Conservation (phyloP, 352 stramenopile species). For the Phytophthora citrophthora region DNA sequence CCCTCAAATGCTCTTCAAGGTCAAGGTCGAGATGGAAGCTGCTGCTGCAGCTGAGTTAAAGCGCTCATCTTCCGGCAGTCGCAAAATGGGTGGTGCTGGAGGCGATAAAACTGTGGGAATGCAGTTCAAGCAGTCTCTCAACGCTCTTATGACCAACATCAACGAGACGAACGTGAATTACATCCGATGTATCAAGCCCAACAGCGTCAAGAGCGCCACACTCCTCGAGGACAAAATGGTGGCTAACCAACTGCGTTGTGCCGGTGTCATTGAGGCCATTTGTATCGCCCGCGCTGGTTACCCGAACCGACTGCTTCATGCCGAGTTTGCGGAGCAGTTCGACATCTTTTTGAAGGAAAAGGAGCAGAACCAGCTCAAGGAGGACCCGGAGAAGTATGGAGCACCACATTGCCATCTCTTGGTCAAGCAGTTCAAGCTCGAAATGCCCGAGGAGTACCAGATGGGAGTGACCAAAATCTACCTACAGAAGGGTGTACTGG, state of each 20-base stretch:
- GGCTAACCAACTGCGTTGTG: conserved; percentile 79
- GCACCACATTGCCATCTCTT: conserved; percentile 52
- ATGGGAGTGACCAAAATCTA: conserved; percentile 90
- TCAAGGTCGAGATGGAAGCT: conserved; percentile 44
- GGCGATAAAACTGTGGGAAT: conserved; percentile 68
- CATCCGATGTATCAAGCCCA: conserved; percentile 89
- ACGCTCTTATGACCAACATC: conserved; percentile 76
- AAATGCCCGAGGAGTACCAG: conserved; percentile 72
- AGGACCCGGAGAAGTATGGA: conserved; percentile 31
- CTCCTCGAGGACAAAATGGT: conserved; percentile 77
- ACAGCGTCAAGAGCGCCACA: conserved; percentile 70
- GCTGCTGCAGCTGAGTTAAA: conserved; percentile 26
- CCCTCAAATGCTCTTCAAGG: conserved; percentile 63
- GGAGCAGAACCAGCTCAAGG: conserved; percentile 39
- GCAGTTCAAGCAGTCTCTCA: conserved; percentile 83
- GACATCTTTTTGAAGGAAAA: conserved; percentile 67
- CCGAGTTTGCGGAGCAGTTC: conserved; percentile 67
- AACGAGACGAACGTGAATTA: conserved; percentile 81
- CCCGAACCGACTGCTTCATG: conserved; percentile 85
- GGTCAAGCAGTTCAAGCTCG: conserved; percentile 67
- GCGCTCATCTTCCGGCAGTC: conserved; percentile 30
- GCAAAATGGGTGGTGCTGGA: conserved; percentile 31
- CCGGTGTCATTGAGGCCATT: conserved; percentile 84
- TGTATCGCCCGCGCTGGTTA: conserved; percentile 76
- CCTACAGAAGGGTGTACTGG: conserved; percentile 82